Evolutionary conservation across 345 rosid species (phyloP).

Genomic region (Aquilaria yunnanensis): DNA sequence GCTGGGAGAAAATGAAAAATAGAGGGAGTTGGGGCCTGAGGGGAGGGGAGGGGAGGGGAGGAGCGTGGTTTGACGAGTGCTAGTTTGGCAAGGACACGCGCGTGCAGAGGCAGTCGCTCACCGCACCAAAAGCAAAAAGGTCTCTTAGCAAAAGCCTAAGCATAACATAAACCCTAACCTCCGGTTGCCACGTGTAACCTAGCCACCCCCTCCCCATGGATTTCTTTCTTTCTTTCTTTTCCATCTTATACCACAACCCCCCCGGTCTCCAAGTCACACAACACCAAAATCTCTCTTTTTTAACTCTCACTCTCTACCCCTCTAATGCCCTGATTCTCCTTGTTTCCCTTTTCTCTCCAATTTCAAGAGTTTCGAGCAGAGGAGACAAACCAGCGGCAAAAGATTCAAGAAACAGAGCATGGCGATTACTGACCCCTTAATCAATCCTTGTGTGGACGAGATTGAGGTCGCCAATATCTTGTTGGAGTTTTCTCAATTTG

Average conservation of each 20-base stretch:
- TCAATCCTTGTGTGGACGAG: background rate
- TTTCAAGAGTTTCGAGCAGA: background rate
- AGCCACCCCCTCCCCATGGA: constrained; percentile 10
- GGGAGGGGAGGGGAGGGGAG: no score
- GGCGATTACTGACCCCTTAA: background rate
- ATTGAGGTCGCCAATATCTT: constrained; percentile 16
- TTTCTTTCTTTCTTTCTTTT: constrained; percentile 7
- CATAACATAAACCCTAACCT: constrained; percentile 27
- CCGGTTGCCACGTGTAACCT: constrained; percentile 23
- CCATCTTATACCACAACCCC: constrained; percentile 8
- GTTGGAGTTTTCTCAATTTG: constrained; percentile 12
- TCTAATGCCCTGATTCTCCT: no score
- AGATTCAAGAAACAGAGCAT: constrained; percentile 8
- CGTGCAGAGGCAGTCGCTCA: no score
- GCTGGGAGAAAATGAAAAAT: background rate
- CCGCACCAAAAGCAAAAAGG: no score
- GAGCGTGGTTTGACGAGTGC: no score
- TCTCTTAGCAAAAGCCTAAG: no score
- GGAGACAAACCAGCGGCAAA: background rate
- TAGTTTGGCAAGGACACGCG: no score
- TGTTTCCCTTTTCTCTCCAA: background rate
- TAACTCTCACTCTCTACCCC: background rate
- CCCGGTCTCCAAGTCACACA: no score
- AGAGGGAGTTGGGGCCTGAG: no score
- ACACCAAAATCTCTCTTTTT: background rate